A percentile compares a stretch with the other conserved stretches of the same genome.
These are phyloP conservation scores for Immersiporthe knoxdaviesiana DNA, from an alignment of 2,329 filamentous ascomycete species.

Conservation along the genomic window DNA sequence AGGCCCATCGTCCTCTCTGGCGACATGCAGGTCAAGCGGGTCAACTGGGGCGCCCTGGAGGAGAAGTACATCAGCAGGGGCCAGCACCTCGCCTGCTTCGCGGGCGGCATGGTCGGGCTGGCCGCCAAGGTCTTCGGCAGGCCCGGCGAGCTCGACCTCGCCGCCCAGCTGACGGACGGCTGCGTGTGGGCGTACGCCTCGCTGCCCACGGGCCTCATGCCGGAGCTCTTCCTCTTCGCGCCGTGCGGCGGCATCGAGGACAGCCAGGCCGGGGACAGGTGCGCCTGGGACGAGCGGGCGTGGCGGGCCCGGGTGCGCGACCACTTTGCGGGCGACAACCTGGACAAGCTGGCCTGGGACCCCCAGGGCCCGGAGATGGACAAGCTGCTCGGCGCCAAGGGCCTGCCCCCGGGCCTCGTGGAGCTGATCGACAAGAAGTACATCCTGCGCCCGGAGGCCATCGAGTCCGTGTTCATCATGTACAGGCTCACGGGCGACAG, in stretches of 20 bases:
- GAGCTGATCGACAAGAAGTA: constrained; percentile 61
- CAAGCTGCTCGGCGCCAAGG: constrained; percentile 22
- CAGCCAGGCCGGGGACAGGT: constrained; percentile 32
- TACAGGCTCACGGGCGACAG: constrained; percentile 72
- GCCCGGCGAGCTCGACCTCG: constrained; percentile 58
- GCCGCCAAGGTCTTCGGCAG: constrained; percentile 62
- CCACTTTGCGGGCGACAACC: constrained; percentile 11
- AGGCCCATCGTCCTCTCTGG: constrained; percentile 53
- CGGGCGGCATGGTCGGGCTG: constrained; percentile 68
- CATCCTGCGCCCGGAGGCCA: constrained; percentile 74
- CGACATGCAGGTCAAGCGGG: constrained; percentile 41
- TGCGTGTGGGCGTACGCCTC: constrained; percentile 67
- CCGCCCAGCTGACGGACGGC: constrained; percentile 62
- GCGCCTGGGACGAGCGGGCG: constrained; percentile 33
- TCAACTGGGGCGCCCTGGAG: constrained; percentile 31
- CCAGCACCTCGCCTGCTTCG: constrained; percentile 66
- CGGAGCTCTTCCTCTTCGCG: constrained; percentile 60
- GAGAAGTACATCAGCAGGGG: constrained; percentile 40
- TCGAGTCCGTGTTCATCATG: constrained; percentile 80
- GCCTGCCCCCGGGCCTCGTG: constrained; percentile 52
- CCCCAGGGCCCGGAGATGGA: constrained; percentile 16
- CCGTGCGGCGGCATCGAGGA: constrained; percentile 38
- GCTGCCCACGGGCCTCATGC: constrained; percentile 62
- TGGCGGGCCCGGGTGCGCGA: constrained; percentile 32
- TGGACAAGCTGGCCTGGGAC: constrained; percentile 14